Conservation (phyloP, 2,329 filamentous ascomycete species). For the Cladosporium austrohemisphaericum region DNA sequence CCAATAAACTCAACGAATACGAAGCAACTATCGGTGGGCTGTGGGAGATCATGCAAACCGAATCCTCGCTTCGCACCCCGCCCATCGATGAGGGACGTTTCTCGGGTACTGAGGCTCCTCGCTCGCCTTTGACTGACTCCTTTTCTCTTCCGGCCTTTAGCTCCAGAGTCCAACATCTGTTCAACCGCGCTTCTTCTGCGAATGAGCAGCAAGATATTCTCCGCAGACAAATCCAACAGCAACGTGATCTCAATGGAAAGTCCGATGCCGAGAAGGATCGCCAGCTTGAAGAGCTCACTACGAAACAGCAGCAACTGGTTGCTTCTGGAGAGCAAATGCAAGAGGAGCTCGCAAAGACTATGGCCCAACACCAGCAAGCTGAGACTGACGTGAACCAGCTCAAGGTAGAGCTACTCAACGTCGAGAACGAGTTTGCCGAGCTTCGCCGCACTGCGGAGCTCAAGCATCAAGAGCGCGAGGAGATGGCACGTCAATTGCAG, state of each 20-base stretch:
- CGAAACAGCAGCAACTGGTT: slow-evolving; percentile 26
- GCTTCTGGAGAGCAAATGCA: slow-evolving; percentile 27
- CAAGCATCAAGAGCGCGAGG: slow-evolving; percentile 29
- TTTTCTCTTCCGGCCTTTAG: slow-evolving; percentile 76
- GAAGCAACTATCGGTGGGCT: slow-evolving; percentile 50
- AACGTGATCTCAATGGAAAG: slow-evolving; percentile 86
- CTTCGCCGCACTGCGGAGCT: slow-evolving; percentile 29
- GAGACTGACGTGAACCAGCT: slow-evolving; percentile 29
- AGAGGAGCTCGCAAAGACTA: slow-evolving; percentile 29
- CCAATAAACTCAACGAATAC: slow-evolving; percentile 51
- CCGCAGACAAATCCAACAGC: slow-evolving; percentile 89
- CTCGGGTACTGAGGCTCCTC: slow-evolving; percentile 24
- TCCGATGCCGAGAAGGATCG: slow-evolving; percentile 59
- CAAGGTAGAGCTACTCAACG: slow-evolving; percentile 39
- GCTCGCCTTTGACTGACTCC: slow-evolving; percentile 12
- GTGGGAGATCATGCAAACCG: slow-evolving; percentile 50
- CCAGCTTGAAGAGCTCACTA: slow-evolving; percentile 30
- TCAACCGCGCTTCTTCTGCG: slow-evolving; percentile 69
- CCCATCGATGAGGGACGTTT: slow-evolving; percentile 14
- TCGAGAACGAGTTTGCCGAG: slow-evolving; percentile 36
- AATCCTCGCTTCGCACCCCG: slow-evolving; percentile 35
- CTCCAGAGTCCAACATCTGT: slow-evolving; percentile 73
- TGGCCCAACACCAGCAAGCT: slow-evolving; percentile 26
- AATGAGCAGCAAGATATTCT: slow-evolving; percentile 87
- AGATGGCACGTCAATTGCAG: slow-evolving; percentile 21